Evolutionary conservation across 2,329 filamentous ascomycete species (phyloP).

Genomic region (Beauveria scarabaeidicola): DNA sequence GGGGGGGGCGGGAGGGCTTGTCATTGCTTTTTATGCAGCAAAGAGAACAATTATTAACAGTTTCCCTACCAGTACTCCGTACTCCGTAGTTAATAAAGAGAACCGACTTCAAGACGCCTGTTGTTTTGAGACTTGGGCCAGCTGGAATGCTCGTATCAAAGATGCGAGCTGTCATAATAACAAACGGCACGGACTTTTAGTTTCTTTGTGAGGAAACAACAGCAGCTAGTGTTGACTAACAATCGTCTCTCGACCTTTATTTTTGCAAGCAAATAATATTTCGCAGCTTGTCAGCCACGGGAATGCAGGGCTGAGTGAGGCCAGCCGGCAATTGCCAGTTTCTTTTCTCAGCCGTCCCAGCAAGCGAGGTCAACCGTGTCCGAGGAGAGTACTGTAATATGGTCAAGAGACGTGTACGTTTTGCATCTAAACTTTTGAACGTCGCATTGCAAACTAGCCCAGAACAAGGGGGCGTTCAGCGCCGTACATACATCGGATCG

Average conservation of each 20-base stretch:
- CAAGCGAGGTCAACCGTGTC: background rate
- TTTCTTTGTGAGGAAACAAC: background rate
- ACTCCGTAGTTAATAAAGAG: too few species aligned
- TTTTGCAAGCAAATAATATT: background rate
- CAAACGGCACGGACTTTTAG: background rate
- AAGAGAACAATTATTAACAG: background rate
- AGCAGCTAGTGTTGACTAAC: background rate
- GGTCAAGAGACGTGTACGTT: background rate
- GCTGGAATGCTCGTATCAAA: background rate
- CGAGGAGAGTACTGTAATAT: background rate
- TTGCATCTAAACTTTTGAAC: background rate
- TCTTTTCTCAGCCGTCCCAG: background rate
- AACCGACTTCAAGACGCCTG: background rate
- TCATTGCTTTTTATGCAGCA: background rate
- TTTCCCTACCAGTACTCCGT: background rate
- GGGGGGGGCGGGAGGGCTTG: background rate
- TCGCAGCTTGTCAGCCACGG: background rate
- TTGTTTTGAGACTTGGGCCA: background rate
- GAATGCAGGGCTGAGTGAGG: background rate
- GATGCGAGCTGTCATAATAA: background rate
- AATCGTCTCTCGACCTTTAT: background rate
- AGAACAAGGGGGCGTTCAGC: background rate
- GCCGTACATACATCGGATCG: conserved; percentile 9
- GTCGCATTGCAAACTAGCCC: background rate
- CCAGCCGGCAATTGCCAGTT: background rate